Evolutionary conservation across 1,284 basidiomycete genomes (phyloP).

Genomic region (Mycosarcoma mackinlayi): DNA sequence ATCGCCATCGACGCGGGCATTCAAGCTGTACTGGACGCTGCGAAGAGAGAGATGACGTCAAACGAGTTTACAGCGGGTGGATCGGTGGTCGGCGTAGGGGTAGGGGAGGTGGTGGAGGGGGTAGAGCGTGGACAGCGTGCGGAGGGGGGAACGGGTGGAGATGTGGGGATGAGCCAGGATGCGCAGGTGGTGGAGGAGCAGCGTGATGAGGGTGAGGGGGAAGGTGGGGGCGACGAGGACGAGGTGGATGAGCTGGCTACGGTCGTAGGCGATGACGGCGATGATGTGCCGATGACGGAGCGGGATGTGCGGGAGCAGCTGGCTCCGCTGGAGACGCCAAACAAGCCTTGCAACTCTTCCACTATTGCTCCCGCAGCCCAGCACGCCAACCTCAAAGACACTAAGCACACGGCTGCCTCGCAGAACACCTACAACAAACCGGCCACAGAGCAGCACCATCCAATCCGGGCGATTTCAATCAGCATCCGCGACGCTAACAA

Average conservation of each 20-base stretch:
- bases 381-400: too few species aligned
- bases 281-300: not conserved
- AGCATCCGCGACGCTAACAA: slow-evolving; percentile 21
- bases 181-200: not conserved
- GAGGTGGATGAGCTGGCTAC: slow-evolving; percentile 9
- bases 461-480: not conserved
- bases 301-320: not conserved
- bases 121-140: not conserved
- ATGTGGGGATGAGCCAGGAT: not conserved
- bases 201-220: too few species aligned
- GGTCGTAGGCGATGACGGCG: not conserved
- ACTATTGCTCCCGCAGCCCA: too few species aligned
- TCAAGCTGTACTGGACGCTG: slow-evolving; percentile 1
- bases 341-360: too few species aligned
- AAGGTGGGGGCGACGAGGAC: not conserved
- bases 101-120: not conserved
- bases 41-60: not conserved
- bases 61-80: not conserved
- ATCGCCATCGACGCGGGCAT: slow-evolving; percentile 3
- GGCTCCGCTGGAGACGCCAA: too few species aligned
- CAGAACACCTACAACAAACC: too few species aligned
- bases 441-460: too few species aligned
- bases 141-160: not conserved
- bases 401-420: too few species aligned
- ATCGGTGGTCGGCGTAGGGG: not conserved